These are phyloP conservation scores for Spergularia bocconei DNA, from an alignment of 148 eudicot species.

Conservation along the genomic window DNA sequence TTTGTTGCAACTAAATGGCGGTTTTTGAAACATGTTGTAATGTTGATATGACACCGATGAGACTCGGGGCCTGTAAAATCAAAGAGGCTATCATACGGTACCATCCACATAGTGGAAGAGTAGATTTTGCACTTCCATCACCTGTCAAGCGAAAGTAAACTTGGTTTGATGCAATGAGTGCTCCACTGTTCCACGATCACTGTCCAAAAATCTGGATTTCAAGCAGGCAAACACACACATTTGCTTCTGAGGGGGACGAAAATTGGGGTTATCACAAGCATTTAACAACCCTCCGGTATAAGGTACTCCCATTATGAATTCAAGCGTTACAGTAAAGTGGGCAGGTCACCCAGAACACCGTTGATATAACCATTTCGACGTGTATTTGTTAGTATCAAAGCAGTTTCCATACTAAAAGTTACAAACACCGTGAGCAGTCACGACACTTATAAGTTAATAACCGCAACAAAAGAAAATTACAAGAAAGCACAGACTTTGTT, in stretches of 20 bases:
- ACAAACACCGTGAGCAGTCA: background rate
- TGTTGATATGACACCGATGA: background rate
- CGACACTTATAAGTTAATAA: background rate
- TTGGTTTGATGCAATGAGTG: background rate
- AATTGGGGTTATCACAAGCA: background rate
- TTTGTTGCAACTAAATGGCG: background rate
- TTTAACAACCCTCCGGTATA: background rate
- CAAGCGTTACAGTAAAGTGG: background rate
- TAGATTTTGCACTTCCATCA: background rate
- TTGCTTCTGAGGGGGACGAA: background rate
- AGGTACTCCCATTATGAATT: no score
- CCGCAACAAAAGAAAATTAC: conserved; percentile 6
- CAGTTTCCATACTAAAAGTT: background rate
- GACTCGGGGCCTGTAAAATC: background rate
- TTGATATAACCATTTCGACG: background rate
- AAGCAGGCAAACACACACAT: background rate
- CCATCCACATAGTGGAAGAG: background rate
- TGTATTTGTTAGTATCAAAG: conserved; percentile 11
- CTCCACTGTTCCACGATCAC: background rate
- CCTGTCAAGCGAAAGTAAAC: background rate
- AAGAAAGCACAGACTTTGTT: background rate
- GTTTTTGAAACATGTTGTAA: background rate
- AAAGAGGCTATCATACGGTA: background rate
- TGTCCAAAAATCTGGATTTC: background rate
- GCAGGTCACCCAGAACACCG: background rate